Conservation (phyloP, 148 eudicot species). For the Arctostaphylos glauca region DNA sequence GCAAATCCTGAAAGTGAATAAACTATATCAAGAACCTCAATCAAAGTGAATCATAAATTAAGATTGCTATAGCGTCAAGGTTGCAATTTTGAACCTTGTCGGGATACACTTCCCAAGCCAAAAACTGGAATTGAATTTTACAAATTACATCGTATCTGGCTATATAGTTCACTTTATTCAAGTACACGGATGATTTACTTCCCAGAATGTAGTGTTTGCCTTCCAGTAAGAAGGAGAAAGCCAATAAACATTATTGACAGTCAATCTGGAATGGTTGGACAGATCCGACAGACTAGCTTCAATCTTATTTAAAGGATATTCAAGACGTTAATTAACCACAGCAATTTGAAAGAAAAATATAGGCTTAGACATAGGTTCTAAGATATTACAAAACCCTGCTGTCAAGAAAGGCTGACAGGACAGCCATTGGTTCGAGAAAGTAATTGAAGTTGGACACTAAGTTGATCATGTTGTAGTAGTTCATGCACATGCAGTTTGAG, state of each 20-base stretch:
- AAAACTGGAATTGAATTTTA: background rate
- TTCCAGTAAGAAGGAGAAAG: background rate
- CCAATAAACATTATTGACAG: background rate
- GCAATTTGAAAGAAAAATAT: background rate
- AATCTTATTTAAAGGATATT: background rate
- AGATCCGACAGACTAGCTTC: background rate
- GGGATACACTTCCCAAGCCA: background rate
- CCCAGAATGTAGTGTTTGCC: background rate
- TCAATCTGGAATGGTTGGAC: background rate
- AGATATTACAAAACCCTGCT: background rate
- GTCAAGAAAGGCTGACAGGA: constrained; percentile 4
- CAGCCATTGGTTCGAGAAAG: background rate
- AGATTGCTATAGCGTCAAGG: background rate
- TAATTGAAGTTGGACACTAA: background rate
- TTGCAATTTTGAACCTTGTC: background rate
- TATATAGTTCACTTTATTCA: background rate
- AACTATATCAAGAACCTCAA: background rate
- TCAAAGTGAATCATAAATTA: background rate
- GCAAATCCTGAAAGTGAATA: constrained; percentile 38
- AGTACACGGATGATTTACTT: background rate
- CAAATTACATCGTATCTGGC: background rate
- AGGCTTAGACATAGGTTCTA: background rate
- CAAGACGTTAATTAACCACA: background rate
- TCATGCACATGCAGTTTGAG: background rate
- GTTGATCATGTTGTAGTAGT: background rate